Conservation (phyloP, 169 alveolate species). For the Eimeria acervulina region DNA sequence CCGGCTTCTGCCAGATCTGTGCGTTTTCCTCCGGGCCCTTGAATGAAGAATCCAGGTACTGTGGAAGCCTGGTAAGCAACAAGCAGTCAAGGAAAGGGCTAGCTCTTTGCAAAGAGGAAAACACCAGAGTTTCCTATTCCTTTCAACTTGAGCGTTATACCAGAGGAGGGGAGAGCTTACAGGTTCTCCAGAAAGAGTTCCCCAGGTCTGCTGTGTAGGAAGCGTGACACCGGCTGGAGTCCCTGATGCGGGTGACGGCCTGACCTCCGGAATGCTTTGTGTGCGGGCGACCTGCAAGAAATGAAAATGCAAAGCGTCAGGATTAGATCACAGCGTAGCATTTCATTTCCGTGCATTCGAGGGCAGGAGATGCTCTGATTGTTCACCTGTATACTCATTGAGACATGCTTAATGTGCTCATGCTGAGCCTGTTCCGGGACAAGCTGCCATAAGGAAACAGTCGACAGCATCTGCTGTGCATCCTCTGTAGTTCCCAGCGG, state of each 20-base stretch:
- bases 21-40: neutral
- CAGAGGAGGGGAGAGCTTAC: neutral
- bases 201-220: conserved; percentile 62
- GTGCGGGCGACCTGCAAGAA: neutral
- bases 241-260: neutral
- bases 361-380: neutral
- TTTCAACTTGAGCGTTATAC: neutral
- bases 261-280: neutral
- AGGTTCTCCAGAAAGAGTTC: conserved; percentile 31
- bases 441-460: conserved; percentile 4
- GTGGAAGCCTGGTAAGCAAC: conserved; percentile 22
- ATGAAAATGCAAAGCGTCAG: neutral
- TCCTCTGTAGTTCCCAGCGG: conserved; percentile 60
- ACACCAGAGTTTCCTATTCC: neutral
- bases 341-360: neutral
- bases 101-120: neutral
- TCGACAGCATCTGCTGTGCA: conserved; percentile 29
- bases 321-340: neutral
- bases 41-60: conserved; percentile 33
- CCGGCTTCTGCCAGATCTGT: neutral
- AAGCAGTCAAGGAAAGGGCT: neutral
- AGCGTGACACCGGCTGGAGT: conserved; percentile 10
- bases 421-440: conserved; percentile 65
- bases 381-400: conserved; percentile 61
- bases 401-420: conserved; percentile 21